Percentiles rank a stretch among this genome's conserved stretches.
phyloP scores from a whole-genome alignment of 1,284 basidiomycete species.

The Pascua sp. region DNA sequence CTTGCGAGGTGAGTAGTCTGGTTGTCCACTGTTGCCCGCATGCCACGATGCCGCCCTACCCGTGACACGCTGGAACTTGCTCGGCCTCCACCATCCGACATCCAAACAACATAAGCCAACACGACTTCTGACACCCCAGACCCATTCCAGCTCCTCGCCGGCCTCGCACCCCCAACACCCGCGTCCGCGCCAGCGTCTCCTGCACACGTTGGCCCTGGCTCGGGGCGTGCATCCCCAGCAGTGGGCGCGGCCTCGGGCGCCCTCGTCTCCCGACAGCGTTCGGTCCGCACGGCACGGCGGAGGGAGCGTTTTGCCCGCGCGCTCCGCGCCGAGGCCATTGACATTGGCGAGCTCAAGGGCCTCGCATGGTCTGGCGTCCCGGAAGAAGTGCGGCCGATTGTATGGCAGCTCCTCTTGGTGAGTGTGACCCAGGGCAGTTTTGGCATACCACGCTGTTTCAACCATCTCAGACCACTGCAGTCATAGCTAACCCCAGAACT shows the following conservation, averaged over 20 bases:
- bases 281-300: conserved; percentile 50
- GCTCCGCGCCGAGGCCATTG: conserved; percentile 34
- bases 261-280: conserved; percentile 61
- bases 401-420: conserved; percentile 91
- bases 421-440: conserved; percentile 37
- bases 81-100: too few species aligned
- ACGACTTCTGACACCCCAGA: conserved; percentile 51
- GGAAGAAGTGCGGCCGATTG: conserved; percentile 77
- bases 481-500: conserved; percentile 61
- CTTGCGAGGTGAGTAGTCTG: conserved; percentile 59
- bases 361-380: conserved; percentile 97
- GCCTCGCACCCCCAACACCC: conserved; percentile 8
- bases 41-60: not conserved
- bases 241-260: not conserved
- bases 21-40: conserved; percentile 8
- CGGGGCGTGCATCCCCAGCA: conserved; percentile 3
- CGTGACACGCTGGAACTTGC: too few species aligned
- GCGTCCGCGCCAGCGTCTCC: conserved; percentile 6
- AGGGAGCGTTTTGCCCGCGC: conserved; percentile 45
- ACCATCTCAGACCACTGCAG: not conserved
- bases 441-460: not conserved
- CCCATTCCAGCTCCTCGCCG: conserved; percentile 53
- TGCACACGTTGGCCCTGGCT: not conserved
- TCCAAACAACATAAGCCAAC: not conserved
- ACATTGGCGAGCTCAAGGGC: conserved; percentile 64